A percentile compares a stretch with the other conserved stretches of the same genome.
Evolutionary conservation across 345 rosid species (phyloP).

Genomic region (Eutrema yunnanense): DNA sequence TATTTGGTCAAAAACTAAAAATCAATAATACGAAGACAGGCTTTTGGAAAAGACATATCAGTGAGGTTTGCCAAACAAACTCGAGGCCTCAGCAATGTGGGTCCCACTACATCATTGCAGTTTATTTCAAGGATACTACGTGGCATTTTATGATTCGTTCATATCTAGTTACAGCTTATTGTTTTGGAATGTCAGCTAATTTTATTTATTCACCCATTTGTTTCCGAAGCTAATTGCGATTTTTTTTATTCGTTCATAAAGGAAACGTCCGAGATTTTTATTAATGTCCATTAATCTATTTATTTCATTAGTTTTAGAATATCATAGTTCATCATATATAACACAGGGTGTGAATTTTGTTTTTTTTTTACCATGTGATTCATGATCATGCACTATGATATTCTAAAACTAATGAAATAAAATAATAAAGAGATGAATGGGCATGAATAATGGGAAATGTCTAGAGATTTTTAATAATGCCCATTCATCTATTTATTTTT

Average conservation of each 20-base stretch:
- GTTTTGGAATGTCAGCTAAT: neutral
- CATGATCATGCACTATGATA: too few relatives aligned
- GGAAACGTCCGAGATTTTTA: too few relatives aligned
- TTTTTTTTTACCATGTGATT: too few relatives aligned
- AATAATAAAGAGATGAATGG: too few relatives aligned
- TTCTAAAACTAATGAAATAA: too few relatives aligned
- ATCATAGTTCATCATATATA: too few relatives aligned
- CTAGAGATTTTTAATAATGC: too few relatives aligned
- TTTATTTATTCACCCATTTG: neutral
- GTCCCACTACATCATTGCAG: neutral
- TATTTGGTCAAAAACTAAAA: neutral
- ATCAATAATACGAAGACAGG: neutral
- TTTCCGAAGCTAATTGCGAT: neutral
- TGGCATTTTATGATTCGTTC: constrained; percentile 5
- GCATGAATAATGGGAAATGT: too few relatives aligned
- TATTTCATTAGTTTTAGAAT: too few relatives aligned
- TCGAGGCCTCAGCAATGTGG: neutral
- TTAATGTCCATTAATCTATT: too few relatives aligned
- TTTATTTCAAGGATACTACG: neutral
- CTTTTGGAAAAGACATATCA: constrained; percentile 4
- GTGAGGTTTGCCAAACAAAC: neutral
- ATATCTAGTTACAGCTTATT: neutral
- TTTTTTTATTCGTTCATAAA: neutral
- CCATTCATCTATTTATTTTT: too few relatives aligned
- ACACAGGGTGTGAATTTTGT: too few relatives aligned